Percentiles rank a stretch among this genome's conserved stretches.
These are phyloP conservation scores for Verticillium dahliae DNA, from an alignment of 2,329 filamentous ascomycete species.

Conservation along the genomic window DNA sequence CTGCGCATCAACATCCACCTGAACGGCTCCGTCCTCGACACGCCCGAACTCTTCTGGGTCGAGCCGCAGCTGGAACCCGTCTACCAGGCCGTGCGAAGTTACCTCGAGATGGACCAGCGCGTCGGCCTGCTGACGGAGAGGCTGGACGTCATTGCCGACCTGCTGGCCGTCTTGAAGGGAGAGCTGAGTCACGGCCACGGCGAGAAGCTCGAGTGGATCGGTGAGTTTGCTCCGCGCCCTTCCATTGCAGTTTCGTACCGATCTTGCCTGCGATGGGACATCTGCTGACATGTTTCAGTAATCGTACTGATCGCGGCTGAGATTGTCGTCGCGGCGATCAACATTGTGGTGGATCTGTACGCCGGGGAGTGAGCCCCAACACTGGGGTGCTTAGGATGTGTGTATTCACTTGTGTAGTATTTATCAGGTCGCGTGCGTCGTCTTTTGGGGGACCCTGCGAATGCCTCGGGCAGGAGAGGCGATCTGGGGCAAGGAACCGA, in stretches of 20 bases:
- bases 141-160: constrained; percentile 85
- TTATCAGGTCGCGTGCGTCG: neutral
- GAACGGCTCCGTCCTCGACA: constrained; percentile 93
- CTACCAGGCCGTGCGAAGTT: constrained; percentile 90
- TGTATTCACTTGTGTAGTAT: neutral
- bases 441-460: neutral
- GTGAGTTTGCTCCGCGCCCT: constrained; percentile 38
- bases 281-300: constrained; percentile 43
- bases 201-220: constrained; percentile 85
- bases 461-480: neutral
- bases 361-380: constrained; percentile 30
- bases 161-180: constrained; percentile 89
- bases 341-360: constrained; percentile 91
- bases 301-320: constrained; percentile 95
- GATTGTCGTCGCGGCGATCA: constrained; percentile 85
- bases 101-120: constrained; percentile 96
- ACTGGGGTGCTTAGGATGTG: neutral
- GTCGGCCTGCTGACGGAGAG: constrained; percentile 85
- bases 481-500: neutral
- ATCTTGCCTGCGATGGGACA: neutral
- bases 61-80: constrained; percentile 95
- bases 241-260: neutral
- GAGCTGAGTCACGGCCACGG: constrained; percentile 91
- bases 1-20: constrained; percentile 96
- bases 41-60: constrained; percentile 96